Percentiles rank a stretch among this genome's conserved stretches.
These are phyloP conservation scores for Rhizoclosmatium hyalinum DNA, from an alignment of 371 early-diverging fungal species.

Conservation along the genomic window DNA sequence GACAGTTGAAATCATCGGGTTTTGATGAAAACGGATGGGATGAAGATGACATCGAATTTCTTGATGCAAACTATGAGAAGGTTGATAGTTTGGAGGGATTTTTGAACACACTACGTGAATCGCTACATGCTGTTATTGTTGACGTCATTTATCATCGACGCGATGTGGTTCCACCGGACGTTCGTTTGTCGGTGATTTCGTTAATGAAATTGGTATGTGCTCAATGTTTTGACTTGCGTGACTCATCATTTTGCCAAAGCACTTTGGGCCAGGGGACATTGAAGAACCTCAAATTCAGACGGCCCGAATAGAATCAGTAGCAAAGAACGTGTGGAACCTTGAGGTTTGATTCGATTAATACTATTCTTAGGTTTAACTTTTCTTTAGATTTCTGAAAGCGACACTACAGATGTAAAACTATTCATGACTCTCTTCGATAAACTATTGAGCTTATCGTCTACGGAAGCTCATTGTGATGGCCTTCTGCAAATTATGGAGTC, in stretches of 20 bases:
- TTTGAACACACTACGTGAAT: neutral
- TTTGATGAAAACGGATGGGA: slow-evolving; percentile 24
- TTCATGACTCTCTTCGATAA: slow-evolving; percentile 21
- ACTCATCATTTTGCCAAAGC: slow-evolving; percentile 7
- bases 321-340: slow-evolving; percentile 8
- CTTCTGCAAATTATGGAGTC: neutral
- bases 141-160: neutral
- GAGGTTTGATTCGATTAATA: slow-evolving; percentile 6
- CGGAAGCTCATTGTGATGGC: slow-evolving; percentile 7
- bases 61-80: neutral
- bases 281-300: slow-evolving; percentile 3
- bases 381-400: neutral
- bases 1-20: neutral
- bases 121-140: neutral
- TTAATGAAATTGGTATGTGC: slow-evolving; percentile 26
- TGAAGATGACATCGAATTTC: slow-evolving; percentile 21
- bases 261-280: slow-evolving; percentile 25
- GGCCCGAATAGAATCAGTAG: slow-evolving; percentile 18
- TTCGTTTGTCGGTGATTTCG: slow-evolving; percentile 13
- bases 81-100: neutral
- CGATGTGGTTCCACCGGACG: slow-evolving; percentile 3
- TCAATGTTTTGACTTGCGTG: neutral
- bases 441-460: neutral
- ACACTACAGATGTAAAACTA: neutral
- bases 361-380: neutral